These are phyloP conservation scores for Sapria himalayana DNA, from an alignment of 345 rosid species.

Conservation along the genomic window DNA sequence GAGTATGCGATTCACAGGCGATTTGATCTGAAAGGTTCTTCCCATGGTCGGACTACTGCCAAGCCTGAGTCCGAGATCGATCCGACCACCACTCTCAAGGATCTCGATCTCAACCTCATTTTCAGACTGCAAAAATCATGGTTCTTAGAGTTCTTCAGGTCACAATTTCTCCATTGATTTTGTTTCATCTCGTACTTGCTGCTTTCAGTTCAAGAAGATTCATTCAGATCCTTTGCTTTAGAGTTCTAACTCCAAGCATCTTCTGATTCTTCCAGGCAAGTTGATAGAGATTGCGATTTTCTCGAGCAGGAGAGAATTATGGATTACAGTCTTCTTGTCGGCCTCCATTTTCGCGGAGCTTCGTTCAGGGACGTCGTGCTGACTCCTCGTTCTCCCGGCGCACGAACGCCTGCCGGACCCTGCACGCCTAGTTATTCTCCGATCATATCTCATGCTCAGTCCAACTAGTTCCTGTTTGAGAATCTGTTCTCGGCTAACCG, in stretches of 20 bases:
- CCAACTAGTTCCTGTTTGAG: no score
- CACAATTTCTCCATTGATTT: constrained; percentile 2
- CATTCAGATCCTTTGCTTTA: background rate
- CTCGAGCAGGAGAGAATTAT: constrained; percentile 88
- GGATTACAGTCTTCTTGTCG: constrained; percentile 88
- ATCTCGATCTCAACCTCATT: constrained; percentile 72
- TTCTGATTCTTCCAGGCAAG: constrained; percentile 42
- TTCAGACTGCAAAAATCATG: constrained; percentile 52
- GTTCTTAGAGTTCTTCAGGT: constrained; percentile 94
- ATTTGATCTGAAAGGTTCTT: constrained; percentile 92
- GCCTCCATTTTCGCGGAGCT: constrained; percentile 64
- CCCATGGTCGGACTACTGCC: constrained; percentile 74
- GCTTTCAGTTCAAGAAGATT: background rate
- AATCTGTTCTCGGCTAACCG: background rate
- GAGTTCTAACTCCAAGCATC: background rate
- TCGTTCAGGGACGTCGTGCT: constrained; percentile 15
- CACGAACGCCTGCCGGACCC: constrained; percentile 35
- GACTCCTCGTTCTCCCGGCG: constrained; percentile 27
- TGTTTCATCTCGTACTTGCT: background rate
- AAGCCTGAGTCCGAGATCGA: constrained; percentile 81
- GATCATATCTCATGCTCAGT: constrained; percentile 7
- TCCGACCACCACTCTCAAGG: constrained; percentile 77
- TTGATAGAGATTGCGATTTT: constrained; percentile 79
- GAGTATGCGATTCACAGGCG: constrained; percentile 59
- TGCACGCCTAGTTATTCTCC: constrained; percentile 16